Conservation (phyloP, 164 flowering plant genomes). For the Chloranthus sessilifolius region DNA sequence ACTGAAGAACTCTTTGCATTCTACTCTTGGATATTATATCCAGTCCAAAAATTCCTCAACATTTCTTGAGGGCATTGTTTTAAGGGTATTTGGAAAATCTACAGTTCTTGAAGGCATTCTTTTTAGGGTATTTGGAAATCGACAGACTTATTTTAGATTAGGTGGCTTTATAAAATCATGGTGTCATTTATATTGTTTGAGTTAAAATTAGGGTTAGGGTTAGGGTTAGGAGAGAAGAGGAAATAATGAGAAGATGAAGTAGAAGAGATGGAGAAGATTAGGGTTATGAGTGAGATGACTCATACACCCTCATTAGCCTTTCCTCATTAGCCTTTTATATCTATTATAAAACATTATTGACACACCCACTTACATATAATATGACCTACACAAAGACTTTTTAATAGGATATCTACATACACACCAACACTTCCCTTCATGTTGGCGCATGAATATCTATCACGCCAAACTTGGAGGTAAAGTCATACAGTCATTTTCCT, state of each 20-base stretch:
- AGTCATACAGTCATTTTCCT: too few relatives aligned
- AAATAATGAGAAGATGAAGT: not conserved
- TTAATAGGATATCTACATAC: not conserved
- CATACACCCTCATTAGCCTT: not conserved
- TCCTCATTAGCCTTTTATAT: not conserved
- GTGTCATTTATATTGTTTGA: not conserved
- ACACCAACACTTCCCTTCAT: not conserved
- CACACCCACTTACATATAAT: not conserved
- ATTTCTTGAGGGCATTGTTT: too few relatives aligned
- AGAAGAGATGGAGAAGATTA: not conserved
- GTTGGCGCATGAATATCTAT: not conserved
- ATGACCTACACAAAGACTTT: not conserved
- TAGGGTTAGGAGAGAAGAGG: not conserved
- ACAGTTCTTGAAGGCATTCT: not conserved
- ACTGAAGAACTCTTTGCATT: too few relatives aligned
- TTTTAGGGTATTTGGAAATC: not conserved
- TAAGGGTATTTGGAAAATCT: too few relatives aligned
- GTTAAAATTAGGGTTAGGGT: not conserved
- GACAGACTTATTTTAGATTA: not conserved
- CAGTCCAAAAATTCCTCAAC: conserved; percentile 14
- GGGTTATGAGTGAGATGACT: not conserved
- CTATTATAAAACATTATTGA: not conserved
- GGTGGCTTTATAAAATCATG: not conserved
- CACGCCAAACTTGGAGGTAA: not conserved
- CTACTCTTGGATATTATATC: too few relatives aligned